These are phyloP conservation scores for Penicillium sp. DNA, from an alignment of 2,329 filamentous ascomycete species.

Conservation along the genomic window DNA sequence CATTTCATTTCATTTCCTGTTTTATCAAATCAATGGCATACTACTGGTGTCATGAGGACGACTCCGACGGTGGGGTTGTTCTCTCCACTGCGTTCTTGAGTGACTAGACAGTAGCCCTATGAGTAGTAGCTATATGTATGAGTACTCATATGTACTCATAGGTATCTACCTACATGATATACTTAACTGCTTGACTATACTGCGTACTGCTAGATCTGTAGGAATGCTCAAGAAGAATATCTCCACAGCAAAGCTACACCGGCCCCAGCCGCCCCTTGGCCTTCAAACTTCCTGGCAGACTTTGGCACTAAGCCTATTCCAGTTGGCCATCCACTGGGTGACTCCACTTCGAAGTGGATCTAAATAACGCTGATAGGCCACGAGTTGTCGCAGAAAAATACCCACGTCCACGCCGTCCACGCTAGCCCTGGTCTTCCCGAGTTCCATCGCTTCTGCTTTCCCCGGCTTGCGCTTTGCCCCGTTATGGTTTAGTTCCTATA, in stretches of 20 bases:
- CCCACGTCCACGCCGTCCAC: constrained; percentile 13
- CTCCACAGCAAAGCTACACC: constrained; percentile 4
- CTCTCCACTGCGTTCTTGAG: constrained; percentile 30
- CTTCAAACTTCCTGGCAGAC: constrained; percentile 11
- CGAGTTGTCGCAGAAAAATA: neutral
- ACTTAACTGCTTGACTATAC: no score
- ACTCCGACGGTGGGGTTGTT: constrained; percentile 20
- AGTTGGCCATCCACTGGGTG: constrained; percentile 5
- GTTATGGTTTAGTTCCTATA: constrained; percentile 27
- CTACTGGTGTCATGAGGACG: constrained; percentile 11
- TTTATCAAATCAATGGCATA: neutral
- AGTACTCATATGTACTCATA: no score
- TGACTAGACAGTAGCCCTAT: neutral
- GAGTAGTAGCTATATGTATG: no score
- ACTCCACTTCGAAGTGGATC: constrained; percentile 5
- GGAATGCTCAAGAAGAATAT: neutral
- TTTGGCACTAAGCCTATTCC: constrained; percentile 9
- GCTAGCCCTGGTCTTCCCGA: constrained; percentile 26
- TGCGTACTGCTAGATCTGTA: no score
- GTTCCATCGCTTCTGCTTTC: constrained; percentile 28
- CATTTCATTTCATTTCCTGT: neutral
- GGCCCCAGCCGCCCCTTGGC: constrained; percentile 25
- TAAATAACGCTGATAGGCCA: neutral
- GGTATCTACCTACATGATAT: no score
- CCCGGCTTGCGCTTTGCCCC: constrained; percentile 35